phyloP scores from a whole-genome alignment of 202 grass and related monocot genomes.

The Panicum hallii region DNA sequence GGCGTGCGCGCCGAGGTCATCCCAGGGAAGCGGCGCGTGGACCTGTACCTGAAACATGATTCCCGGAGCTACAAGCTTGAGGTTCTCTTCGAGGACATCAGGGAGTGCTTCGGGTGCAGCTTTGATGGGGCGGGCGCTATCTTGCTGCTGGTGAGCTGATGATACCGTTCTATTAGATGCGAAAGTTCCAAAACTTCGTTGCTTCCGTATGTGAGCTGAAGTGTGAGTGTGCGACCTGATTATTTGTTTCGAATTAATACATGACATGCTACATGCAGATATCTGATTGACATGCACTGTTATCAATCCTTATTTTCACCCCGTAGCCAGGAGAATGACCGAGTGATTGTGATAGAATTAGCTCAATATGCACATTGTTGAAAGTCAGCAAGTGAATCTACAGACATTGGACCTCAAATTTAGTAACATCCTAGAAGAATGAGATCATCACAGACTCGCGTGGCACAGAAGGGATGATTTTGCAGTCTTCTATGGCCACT shows the following conservation, averaged over 20 bases:
- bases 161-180: background rate
- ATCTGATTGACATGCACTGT: background rate
- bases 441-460: background rate
- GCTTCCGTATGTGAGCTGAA: conserved; percentile 21
- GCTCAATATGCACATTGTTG: background rate
- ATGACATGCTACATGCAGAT: background rate
- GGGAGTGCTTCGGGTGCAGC: conserved; percentile 61
- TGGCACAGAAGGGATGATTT: conserved; percentile 12
- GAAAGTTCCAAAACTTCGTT: background rate
- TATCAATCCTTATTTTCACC: conserved; percentile 1
- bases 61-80: conserved; percentile 75
- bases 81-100: conserved; percentile 77
- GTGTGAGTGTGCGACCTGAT: background rate
- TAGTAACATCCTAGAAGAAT: background rate
- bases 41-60: conserved; percentile 68
- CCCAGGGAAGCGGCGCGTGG: conserved; percentile 64
- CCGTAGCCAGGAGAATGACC: background rate
- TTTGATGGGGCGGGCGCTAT: conserved; percentile 56
- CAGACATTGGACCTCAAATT: background rate
- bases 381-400: background rate
- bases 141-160: conserved; percentile 69
- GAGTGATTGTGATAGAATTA: background rate
- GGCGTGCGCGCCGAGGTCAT: conserved; percentile 83
- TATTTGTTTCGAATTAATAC: background rate
- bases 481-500: background rate